These are phyloP conservation scores for Yamadazyma sp. DNA, from an alignment of 805 yeast species.

Conservation along the genomic window DNA sequence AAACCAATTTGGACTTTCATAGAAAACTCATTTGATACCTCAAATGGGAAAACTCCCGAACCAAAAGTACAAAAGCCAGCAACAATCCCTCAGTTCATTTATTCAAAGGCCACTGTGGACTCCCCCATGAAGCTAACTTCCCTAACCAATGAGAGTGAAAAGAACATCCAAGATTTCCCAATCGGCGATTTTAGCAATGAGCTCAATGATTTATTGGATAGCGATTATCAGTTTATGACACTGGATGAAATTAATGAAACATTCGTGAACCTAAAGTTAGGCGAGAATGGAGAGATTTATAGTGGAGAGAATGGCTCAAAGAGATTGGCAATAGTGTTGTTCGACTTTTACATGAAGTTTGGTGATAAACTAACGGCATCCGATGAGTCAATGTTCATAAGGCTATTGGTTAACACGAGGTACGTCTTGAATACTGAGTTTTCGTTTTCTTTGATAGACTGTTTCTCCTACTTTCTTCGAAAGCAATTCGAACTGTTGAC, in stretches of 20 bases:
- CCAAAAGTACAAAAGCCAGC: constrained; percentile 9
- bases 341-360: constrained; percentile 14
- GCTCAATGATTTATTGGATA: constrained; percentile 22
- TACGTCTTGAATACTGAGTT: constrained; percentile 6
- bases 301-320: constrained; percentile 9
- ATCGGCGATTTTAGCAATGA: constrained; percentile 27
- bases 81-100: constrained; percentile 15
- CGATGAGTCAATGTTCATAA: constrained; percentile 11
- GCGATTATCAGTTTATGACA: constrained; percentile 9
- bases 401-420: constrained; percentile 14
- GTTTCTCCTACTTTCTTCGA: constrained; percentile 10
- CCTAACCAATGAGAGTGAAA: constrained; percentile 10
- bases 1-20: constrained; percentile 37
- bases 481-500: constrained; percentile 9
- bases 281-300: constrained; percentile 10
- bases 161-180: background rate
- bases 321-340: constrained; percentile 8
- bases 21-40: constrained; percentile 9
- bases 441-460: constrained; percentile 12
- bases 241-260: constrained; percentile 10
- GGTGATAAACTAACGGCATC: constrained; percentile 4
- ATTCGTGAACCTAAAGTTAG: constrained; percentile 9
- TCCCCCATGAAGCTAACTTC: constrained; percentile 30
- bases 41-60: background rate
- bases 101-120: constrained; percentile 29